phyloP scores from a whole-genome alignment of 768 basidiomycete species.

The Mycena polygramma region DNA sequence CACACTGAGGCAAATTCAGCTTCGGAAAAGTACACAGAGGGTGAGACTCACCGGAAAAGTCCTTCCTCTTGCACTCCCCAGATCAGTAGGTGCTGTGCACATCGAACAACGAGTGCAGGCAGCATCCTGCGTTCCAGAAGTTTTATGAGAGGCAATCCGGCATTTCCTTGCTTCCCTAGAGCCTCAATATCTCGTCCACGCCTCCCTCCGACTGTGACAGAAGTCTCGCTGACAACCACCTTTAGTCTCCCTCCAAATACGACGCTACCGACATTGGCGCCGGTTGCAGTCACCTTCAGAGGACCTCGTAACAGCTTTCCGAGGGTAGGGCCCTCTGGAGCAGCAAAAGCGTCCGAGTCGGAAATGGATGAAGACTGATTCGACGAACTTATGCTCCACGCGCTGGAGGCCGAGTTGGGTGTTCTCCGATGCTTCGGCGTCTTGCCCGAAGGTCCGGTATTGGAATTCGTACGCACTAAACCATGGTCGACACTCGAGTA shows the following conservation, averaged over 20 bases:
- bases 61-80: constrained; percentile 93
- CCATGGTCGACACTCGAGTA: constrained; percentile 50
- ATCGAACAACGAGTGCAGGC: constrained; percentile 85
- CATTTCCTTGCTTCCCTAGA: constrained; percentile 37
- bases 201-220: constrained; percentile 51
- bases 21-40: constrained; percentile 31
- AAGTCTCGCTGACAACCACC: constrained; percentile 69
- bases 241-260: constrained; percentile 78
- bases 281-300: constrained; percentile 50
- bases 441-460: constrained; percentile 50
- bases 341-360: constrained; percentile 60
- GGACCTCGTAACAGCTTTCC: constrained; percentile 72
- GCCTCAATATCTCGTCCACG: constrained; percentile 36
- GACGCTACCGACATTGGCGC: constrained; percentile 58
- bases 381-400: constrained; percentile 67
- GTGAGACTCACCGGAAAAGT: constrained; percentile 77
- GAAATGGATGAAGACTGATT: constrained; percentile 60
- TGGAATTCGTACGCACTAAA: constrained; percentile 56
- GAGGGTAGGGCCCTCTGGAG: constrained; percentile 61
- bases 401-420: constrained; percentile 71
- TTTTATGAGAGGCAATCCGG: constrained; percentile 44
- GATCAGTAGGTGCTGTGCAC: constrained; percentile 82
- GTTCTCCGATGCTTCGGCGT: constrained; percentile 62
- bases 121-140: constrained; percentile 66
- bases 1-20: constrained; percentile 63